Percentiles rank a stretch among this genome's conserved stretches.
These are phyloP conservation scores for Logfia minima DNA, from an alignment of 129 eudicot genomes.

Conservation along the genomic window DNA sequence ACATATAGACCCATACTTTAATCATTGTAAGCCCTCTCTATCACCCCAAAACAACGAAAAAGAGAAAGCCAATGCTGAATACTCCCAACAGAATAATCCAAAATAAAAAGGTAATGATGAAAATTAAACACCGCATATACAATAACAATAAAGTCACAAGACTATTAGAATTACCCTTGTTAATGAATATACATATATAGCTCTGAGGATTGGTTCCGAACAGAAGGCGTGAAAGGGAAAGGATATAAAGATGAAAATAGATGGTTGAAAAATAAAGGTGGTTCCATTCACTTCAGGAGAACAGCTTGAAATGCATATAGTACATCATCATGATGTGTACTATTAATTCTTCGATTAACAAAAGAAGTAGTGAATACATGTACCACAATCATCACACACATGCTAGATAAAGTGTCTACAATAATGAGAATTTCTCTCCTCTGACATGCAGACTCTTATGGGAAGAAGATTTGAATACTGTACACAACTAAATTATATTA, in stretches of 20 bases:
- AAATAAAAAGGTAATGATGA: neutral
- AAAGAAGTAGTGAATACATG: constrained; percentile 2
- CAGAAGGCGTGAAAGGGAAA: neutral
- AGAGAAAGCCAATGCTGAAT: constrained; percentile 2
- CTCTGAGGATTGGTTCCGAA: neutral
- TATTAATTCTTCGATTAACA: neutral
- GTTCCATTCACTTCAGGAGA: constrained; percentile 1
- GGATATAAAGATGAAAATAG: neutral
- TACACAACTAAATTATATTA: neutral
- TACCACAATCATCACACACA: constrained; percentile 5
- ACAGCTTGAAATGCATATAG: neutral
- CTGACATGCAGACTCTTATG: neutral
- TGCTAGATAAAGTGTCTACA: neutral
- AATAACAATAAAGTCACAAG: neutral
- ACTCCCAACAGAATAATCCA: neutral
- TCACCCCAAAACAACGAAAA: constrained; percentile 7
- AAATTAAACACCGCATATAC: neutral
- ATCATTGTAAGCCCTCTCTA: neutral
- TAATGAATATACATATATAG: neutral
- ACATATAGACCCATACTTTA: neutral
- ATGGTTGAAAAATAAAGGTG: neutral
- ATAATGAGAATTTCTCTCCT: constrained; percentile 1
- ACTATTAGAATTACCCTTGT: neutral
- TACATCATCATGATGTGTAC: neutral
- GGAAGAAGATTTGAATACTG: neutral